Evolutionary conservation across 495 filamentous ascomycete genomes (phyloP), one percentile per base, ranked within the genome.

Genomic region (Aspergillus avenaceus): DNA sequence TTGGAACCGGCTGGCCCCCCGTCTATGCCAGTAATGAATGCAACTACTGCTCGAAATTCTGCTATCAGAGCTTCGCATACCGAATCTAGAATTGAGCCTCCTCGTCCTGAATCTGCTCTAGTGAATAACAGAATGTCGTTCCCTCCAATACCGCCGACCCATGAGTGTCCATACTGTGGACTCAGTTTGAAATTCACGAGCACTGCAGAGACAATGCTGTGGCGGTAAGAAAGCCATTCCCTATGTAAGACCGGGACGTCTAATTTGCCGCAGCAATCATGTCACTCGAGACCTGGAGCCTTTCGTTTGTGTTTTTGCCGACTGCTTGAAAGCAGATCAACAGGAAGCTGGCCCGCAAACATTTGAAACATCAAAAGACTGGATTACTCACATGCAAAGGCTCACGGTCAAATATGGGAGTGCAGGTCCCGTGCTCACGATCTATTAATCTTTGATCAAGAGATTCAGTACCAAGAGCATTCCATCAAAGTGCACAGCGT

Each of bases 121-220:
- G 63, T 64, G 42, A 66, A 66, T 38, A 64, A 66, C 47, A 64
- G 57, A 26, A 54, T 65, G 54, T 57, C 63, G 51, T 64, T 64
- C 47, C 62, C 61, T 57, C 61, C 63, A 27, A 25, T 61, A 56
- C 59, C 63, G 41, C 43, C 54, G 38, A 56, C 58, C 22, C 45
- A 38, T 8, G 27, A 63, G 49, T 64, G 62, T 52, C 62, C 62
- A 56, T 62, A 65, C 56, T 65, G 62, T 49, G 62, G 62, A 53
- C 51, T 62, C 59, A 62, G 60, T 52, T 21, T 65, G 50, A 56
- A 65, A 27, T 62, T 60, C 41, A 62, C 50, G 36, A 49, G 26
- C 36, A 62, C 16, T 54, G 54, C 48, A 37, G 54, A 45, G 42
- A 49, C 56, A 47, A 25, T 51, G 42, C 31, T 54, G 37, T 58